Base-by-base conservation (phyloP, 768 basidiomycete genomes). In the Dacryopinax primogenitus region DNA sequence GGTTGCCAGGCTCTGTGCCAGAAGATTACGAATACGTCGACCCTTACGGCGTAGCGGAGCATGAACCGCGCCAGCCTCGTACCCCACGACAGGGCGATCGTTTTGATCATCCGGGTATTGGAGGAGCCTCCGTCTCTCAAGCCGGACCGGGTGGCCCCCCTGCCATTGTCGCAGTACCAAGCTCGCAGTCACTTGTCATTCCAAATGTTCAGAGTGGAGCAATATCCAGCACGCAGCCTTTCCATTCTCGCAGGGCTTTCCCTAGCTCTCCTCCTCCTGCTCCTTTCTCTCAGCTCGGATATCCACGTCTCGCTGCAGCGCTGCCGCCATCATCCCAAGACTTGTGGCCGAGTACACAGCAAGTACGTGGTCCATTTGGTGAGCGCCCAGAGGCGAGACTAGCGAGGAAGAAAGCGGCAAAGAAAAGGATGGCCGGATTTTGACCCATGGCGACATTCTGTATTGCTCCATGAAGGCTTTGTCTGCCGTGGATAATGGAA, bases 361-460 rank as follows among this genome's bases (percentile, higher is more conserved):
- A 85, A 6, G 72, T 88, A 11, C 82, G 88, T 2, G 89, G 90
- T 1, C 82, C 79, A 0, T 83, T 84, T 74, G 89, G 88, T 34
- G 87, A 86, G 30, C 26, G 80, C 86, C 45, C 39, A 32, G 30
- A 66, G 47, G 28, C 64, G 39, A 80, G 66, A 16, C 69, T 70
- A 15, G 71, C 68, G 3, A 87, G 82, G 75, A 85, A 84, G 76
- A 86, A 84, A 72, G 65, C 74, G 30, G 72, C 68, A 23, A 88
- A 85, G 77, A 90, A 86, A 74, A 78, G 88, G 26, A 45, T 89
- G 41, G 87, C 86, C 11, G 90, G 90, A 7, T 91, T 92, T 72
- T 91, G 74, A 81, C 12, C 32, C 3, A 26, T 21, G 34, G 61
- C 18, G 28, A n/a, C 37, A 26, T 58, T 30, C 51, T 47, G 12